These are phyloP conservation scores for Colletotrichum sp. DNA, from an alignment of 2,329 filamentous ascomycete species.

Conservation along the genomic window DNA sequence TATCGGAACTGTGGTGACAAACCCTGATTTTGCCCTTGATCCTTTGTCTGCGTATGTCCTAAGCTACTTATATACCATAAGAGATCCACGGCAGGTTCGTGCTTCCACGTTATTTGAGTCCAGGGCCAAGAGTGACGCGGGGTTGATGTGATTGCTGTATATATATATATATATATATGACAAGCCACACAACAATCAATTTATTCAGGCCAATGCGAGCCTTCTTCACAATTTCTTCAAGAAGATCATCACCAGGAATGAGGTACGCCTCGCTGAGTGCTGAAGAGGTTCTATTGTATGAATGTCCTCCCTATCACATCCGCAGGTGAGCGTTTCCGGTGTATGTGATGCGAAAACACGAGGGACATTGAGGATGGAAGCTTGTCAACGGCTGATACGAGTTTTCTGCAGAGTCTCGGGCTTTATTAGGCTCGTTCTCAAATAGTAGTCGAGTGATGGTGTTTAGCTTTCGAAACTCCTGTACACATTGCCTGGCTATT, in stretches of 20 bases:
- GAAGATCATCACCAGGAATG: too few relatives aligned
- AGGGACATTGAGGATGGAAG: not conserved
- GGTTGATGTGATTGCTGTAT: not conserved
- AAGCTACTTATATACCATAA: rapidly evolving
- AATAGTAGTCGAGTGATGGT: not conserved
- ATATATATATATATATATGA: not conserved
- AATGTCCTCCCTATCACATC: rapidly evolving
- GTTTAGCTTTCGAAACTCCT: not conserved
- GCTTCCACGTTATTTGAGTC: not conserved
- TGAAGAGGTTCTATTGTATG: rapidly evolving
- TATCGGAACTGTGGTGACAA: not conserved
- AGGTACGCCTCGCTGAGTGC: not conserved
- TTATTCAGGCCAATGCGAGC: too few relatives aligned
- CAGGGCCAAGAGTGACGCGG: not conserved
- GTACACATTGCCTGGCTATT: too few relatives aligned
- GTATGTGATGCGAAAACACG: not conserved
- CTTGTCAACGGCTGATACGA: too few relatives aligned
- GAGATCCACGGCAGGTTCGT: rapidly evolving
- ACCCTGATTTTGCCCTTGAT: not conserved
- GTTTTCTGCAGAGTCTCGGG: too few relatives aligned
- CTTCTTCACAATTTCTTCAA: too few relatives aligned
- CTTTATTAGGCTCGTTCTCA: too few relatives aligned
- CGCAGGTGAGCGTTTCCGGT: not conserved
- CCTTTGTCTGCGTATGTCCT: rapidly evolving
- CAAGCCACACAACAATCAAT: rapidly evolving